Evolutionary conservation across 495 filamentous ascomycete genomes (phyloP).

Genomic region (Cenococcum geophilum): DNA sequence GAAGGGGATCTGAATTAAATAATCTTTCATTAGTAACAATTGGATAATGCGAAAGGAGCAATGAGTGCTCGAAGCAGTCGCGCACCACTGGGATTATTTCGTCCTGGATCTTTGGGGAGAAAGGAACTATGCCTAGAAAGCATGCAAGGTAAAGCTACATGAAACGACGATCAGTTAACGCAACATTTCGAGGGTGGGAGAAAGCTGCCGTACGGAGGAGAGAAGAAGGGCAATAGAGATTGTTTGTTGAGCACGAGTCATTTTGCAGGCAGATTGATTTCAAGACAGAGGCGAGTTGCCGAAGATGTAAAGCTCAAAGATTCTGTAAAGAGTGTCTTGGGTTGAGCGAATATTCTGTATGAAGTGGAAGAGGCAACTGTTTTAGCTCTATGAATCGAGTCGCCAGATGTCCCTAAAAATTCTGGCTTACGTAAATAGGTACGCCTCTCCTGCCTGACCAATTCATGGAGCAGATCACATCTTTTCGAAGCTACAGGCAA

Average conservation of each 20-base stretch:
- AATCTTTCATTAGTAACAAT: not conserved
- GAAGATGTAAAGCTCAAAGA: too few relatives aligned
- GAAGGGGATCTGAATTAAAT: constrained; percentile 61
- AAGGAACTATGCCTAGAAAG: constrained; percentile 77
- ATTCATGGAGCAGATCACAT: too few relatives aligned
- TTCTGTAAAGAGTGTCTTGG: too few relatives aligned
- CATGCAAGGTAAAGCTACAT: constrained; percentile 77
- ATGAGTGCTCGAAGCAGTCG: too few relatives aligned
- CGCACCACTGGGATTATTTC: constrained; percentile 66
- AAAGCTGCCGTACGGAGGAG: constrained; percentile 61
- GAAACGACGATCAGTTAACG: too few relatives aligned
- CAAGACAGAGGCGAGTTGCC: too few relatives aligned
- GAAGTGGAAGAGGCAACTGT: too few relatives aligned
- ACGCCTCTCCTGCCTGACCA: too few relatives aligned
- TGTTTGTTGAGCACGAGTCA: constrained; percentile 93
- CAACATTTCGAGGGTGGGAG: too few relatives aligned
- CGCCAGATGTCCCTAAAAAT: not conserved
- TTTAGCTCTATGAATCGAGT: not conserved
- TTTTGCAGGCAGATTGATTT: constrained; percentile 36
- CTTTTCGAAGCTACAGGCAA: too few relatives aligned
- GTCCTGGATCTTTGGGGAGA: constrained; percentile 65
- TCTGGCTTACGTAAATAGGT: too few relatives aligned
- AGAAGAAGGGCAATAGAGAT: constrained; percentile 79
- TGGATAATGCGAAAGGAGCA: not conserved
- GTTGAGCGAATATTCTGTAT: too few relatives aligned